Conservation (phyloP, 768 basidiomycete genomes). For the Trametes cinnabarina region DNA sequence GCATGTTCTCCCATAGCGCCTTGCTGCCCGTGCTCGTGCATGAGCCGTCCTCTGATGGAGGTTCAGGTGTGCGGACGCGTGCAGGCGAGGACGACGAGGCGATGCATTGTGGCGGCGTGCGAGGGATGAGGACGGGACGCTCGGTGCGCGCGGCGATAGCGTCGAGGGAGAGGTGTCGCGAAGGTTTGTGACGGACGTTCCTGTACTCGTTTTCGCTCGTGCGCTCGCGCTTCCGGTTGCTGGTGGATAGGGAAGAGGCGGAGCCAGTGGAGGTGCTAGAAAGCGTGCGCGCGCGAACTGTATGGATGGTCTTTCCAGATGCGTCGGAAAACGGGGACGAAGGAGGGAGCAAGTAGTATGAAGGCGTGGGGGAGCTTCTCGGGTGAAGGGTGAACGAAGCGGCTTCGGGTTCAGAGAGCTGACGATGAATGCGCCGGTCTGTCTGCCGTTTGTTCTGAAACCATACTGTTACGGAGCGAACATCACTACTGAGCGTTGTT, state of each 20-base stretch:
- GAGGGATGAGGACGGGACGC: slow-evolving; percentile 23
- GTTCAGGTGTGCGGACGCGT: slow-evolving; percentile 16
- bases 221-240: slow-evolving; percentile 1
- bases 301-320: slow-evolving; percentile 19
- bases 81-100: slow-evolving; percentile 18
- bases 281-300: slow-evolving; percentile 10
- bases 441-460: slow-evolving; percentile 39
- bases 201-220: slow-evolving; percentile 13
- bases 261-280: slow-evolving; percentile 2
- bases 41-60: background rate
- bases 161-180: slow-evolving; percentile 33
- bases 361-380: slow-evolving; percentile 1
- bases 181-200: slow-evolving; percentile 9
- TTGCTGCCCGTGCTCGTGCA: background rate
- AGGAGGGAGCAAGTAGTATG: slow-evolving; percentile 1
- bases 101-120: slow-evolving; percentile 25
- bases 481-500: slow-evolving; percentile 14
- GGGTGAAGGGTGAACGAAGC: background rate
- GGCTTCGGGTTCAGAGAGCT: slow-evolving; percentile 9
- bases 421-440: slow-evolving; percentile 28
- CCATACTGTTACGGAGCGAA: slow-evolving; percentile 35
- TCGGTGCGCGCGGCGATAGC: slow-evolving; percentile 34
- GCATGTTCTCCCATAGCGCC: slow-evolving; percentile 32
- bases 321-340: slow-evolving; percentile 19
- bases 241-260: background rate